These are phyloP conservation scores for Rhizopogon sp. DNA, from an alignment of 768 basidiomycete species.

Conservation along the genomic window DNA sequence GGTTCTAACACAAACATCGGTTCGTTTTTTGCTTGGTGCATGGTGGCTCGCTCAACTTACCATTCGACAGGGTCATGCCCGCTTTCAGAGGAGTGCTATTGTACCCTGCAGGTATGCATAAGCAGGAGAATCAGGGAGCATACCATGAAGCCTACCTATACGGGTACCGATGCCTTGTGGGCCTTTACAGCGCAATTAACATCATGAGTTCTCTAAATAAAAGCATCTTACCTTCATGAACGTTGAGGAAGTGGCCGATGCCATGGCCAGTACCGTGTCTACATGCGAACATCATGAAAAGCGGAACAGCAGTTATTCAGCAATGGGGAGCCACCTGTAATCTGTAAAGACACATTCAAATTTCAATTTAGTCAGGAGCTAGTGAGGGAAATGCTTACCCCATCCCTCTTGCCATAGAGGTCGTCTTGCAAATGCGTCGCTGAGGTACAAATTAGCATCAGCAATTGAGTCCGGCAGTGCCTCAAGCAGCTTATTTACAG, in stretches of 20 bases:
- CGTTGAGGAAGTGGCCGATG: constrained; percentile 90
- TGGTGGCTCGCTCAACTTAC: constrained; percentile 23
- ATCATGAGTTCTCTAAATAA: not conserved
- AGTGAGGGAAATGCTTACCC: constrained; percentile 38
- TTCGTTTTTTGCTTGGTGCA: not conserved
- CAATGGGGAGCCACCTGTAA: constrained; percentile 40
- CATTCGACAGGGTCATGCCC: constrained; percentile 90
- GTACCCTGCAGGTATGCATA: constrained; percentile 36
- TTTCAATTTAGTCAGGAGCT: not conserved
- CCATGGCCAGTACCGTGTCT: constrained; percentile 95
- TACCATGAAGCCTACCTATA: constrained; percentile 21
- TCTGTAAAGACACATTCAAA: constrained; percentile 31
- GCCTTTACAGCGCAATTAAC: constrained; percentile 29
- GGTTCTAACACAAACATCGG: constrained; percentile 48
- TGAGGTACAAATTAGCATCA: constrained; percentile 21
- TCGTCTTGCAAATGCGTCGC: constrained; percentile 77
- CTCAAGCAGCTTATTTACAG: constrained; percentile 35
- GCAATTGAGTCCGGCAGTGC: not conserved
- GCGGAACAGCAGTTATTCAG: not conserved
- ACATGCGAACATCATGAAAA: not conserved
- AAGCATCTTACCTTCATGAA: constrained; percentile 64
- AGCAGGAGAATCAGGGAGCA: constrained; percentile 1
- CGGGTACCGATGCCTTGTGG: constrained; percentile 50
- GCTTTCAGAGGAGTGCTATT: constrained; percentile 69
- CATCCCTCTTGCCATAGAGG: constrained; percentile 85